These are phyloP conservation scores for Coniochaeta hoffmannii DNA, from an alignment of 2,329 filamentous ascomycete genomes.

Conservation along the genomic window DNA sequence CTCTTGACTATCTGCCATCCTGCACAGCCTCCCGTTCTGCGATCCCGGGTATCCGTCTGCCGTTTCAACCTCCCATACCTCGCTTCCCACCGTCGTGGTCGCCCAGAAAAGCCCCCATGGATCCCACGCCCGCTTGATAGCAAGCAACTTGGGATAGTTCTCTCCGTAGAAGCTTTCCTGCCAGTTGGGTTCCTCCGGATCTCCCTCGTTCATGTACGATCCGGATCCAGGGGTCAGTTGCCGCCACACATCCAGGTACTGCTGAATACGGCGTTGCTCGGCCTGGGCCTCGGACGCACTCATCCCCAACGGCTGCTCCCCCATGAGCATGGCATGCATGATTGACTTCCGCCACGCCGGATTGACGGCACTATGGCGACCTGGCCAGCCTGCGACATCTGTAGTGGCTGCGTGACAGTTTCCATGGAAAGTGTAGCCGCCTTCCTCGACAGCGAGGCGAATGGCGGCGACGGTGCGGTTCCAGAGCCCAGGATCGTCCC, in stretches of 20 bases:
- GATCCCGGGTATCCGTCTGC: slow-evolving; percentile 4
- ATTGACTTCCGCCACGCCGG: slow-evolving; percentile 16
- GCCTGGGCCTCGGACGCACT: slow-evolving; percentile 7
- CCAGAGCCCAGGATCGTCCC: slow-evolving; percentile 11
- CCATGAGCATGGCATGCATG: slow-evolving; percentile 12
- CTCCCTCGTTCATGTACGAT: slow-evolving; percentile 13
- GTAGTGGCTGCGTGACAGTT: slow-evolving; percentile 13
- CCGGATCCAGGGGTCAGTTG: slow-evolving; percentile 11
- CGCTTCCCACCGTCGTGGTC: slow-evolving; percentile 9
- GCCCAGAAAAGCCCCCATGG: slow-evolving; percentile 13
- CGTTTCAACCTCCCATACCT: slow-evolving; percentile 8
- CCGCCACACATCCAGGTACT: slow-evolving; percentile 8
- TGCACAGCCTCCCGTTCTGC: not conserved
- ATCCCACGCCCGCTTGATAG: slow-evolving; percentile 6
- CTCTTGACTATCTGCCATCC: too few species aligned
- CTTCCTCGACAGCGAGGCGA: slow-evolving; percentile 12
- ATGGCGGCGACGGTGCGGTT: slow-evolving; percentile 13
- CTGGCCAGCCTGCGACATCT: slow-evolving; percentile 14
- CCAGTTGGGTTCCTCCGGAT: slow-evolving; percentile 8
- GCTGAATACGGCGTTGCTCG: slow-evolving; percentile 7
- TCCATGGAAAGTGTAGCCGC: slow-evolving; percentile 19
- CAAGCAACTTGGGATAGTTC: slow-evolving; percentile 4
- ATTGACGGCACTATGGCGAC: slow-evolving; percentile 16
- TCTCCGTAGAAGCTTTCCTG: slow-evolving; percentile 6
- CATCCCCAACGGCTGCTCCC: slow-evolving; percentile 9